Conservation (phyloP, 2,329 filamentous ascomycete species). For the Aspergillus arachidicola region DNA sequence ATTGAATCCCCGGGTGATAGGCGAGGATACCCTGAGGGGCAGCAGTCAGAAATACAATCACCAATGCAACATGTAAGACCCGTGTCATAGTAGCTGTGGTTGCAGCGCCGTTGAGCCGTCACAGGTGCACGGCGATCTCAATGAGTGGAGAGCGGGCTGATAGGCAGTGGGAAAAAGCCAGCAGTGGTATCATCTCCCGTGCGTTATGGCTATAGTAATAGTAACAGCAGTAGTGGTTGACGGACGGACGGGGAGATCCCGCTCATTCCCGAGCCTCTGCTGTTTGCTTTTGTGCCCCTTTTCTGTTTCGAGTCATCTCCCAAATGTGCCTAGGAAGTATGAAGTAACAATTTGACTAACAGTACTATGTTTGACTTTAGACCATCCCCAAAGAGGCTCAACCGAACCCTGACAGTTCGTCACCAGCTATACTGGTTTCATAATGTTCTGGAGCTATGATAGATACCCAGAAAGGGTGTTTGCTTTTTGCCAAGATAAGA, state of each 20-base stretch:
- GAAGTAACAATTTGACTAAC: not conserved
- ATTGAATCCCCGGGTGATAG: not conserved
- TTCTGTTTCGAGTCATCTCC: not conserved
- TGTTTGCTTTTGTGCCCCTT: not conserved
- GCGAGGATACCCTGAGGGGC: not conserved
- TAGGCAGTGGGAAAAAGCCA: not conserved
- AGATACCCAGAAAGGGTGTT: not conserved
- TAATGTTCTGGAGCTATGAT: not conserved
- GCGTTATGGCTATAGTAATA: not conserved
- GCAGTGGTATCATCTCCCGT: not conserved
- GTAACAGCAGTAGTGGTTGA: not conserved
- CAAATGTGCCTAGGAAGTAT: not conserved
- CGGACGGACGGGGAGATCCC: slow-evolving; percentile 12
- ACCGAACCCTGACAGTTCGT: not conserved
- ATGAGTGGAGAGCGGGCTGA: slow-evolving; percentile 4
- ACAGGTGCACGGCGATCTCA: slow-evolving; percentile 1
- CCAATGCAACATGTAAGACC: slow-evolving; percentile 1
- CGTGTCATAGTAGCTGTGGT: not conserved
- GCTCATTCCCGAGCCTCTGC: slow-evolving; percentile 5
- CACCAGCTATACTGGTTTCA: not conserved
- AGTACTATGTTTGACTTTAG: not conserved
- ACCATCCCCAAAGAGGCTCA: not conserved
- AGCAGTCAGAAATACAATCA: not conserved
- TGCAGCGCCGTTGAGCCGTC: slow-evolving; percentile 9
- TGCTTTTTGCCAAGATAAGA: not conserved